These are phyloP conservation scores for Tephrocybe sp. DNA, from an alignment of 768 basidiomycete species.

Conservation along the genomic window DNA sequence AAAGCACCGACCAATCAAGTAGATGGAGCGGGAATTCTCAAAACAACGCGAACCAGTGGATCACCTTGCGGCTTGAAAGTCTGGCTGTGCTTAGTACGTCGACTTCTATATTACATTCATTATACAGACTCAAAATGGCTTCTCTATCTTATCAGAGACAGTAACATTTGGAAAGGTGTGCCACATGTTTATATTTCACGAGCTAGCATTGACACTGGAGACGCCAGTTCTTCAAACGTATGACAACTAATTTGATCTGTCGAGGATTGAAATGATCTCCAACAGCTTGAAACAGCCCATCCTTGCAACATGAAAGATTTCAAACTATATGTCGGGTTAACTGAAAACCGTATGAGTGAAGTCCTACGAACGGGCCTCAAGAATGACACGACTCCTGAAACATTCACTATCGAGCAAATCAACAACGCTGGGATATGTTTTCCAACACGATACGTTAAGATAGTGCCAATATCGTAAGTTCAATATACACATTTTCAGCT, in stretches of 20 bases:
- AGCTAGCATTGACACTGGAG: conserved; percentile 1
- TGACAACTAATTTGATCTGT: conserved; percentile 11
- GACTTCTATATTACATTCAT: background rate
- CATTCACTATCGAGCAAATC: conserved; percentile 55
- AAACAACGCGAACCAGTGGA: conserved; percentile 65
- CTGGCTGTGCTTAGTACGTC: conserved; percentile 66
- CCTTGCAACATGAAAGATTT: conserved; percentile 88
- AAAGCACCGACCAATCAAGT: conserved; percentile 62
- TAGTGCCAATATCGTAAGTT: conserved; percentile 72
- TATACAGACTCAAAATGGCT: conserved; percentile 5
- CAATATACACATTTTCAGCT: background rate
- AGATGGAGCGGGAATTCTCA: conserved; percentile 76
- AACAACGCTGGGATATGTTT: conserved; percentile 59
- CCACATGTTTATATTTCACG: background rate
- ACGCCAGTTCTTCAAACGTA: conserved; percentile 44
- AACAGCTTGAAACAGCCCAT: conserved; percentile 51
- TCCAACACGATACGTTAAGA: conserved; percentile 70
- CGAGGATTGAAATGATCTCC: conserved; percentile 1
- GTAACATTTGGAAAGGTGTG: conserved; percentile 83
- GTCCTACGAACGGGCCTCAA: conserved; percentile 62
- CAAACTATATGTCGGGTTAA: conserved; percentile 65
- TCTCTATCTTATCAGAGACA: conserved; percentile 42
- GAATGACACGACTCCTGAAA: conserved; percentile 66
- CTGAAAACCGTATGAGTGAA: conserved; percentile 67
- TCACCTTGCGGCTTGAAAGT: conserved; percentile 62